Base-by-base conservation (phyloP, 169 alveolate genomes). In the Eimeria mitis region DNA sequence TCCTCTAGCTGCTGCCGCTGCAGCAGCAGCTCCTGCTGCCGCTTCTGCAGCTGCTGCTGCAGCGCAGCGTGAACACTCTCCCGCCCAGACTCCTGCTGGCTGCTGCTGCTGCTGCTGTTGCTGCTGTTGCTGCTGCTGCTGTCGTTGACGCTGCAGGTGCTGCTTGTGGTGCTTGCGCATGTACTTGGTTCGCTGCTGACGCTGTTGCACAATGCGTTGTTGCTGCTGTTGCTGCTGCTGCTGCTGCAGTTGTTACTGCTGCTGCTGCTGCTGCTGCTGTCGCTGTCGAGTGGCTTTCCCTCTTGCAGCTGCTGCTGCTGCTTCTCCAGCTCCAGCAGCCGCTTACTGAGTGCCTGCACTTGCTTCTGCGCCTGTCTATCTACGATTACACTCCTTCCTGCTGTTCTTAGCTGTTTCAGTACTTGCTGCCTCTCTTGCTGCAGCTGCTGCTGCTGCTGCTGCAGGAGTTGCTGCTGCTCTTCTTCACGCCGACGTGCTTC, bases 1-100 rank as follows among this genome's bases (percentile, higher is more conserved):
- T 71, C 81, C 81, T 71, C 81, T 9, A 71, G 47, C 81, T 71
- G 81, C 52, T 71, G 81, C 81, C 81, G 81, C 81, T 28, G 81
- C 81, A 28, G 52, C 81, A 71, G 49, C 81, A 71, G 49, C 81
- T 71, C 81, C 19, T 71, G 81, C 81, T 71, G 81, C 42, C 81
- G 81, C 47, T 71, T 71, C 81, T 71, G 81, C 81, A 71, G 81
- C 81, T 71, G 81, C 81, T 71, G 81, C 42, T 71, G 81, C 44
- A 71, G 81, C 42, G 81, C 81, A 6, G 81, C 81, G 81, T 71
- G 81, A 31, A 31, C 81, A 40, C 81, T 71, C 81, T 37, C 49
- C 25, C 49, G 81, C 23, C 21, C 44, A 13, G 7, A 47, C 1
- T n/a, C 47, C 81, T 71, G 42, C 25, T n/a, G 49, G 28, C 21